phyloP scores from a whole-genome alignment of 768 basidiomycete genomes.

The Boletus reticuloceps region DNA sequence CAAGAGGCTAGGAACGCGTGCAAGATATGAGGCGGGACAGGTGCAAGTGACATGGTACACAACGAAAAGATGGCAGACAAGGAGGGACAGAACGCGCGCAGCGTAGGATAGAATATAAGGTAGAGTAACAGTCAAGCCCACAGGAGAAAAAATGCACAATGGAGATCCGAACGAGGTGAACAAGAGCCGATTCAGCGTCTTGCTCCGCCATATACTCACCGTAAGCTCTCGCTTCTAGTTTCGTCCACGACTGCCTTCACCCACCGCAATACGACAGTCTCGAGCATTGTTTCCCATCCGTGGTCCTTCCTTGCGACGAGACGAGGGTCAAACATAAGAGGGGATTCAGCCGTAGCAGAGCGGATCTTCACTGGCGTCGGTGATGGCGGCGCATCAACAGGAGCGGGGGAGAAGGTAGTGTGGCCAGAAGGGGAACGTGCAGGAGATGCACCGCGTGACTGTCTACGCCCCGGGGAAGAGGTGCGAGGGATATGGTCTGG shows the following conservation, averaged over 20 bases:
- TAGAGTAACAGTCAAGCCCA: slow-evolving; percentile 10
- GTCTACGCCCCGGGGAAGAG: slow-evolving; percentile 17
- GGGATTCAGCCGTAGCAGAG: slow-evolving; percentile 42
- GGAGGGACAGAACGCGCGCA: background rate
- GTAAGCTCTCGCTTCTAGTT: slow-evolving; percentile 40
- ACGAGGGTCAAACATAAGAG: slow-evolving; percentile 68
- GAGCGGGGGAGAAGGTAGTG: background rate
- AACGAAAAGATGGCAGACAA: background rate
- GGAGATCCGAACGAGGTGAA: background rate
- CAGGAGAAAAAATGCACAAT: slow-evolving; percentile 6
- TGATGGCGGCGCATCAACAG: slow-evolving; percentile 23
- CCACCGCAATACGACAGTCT: slow-evolving; percentile 62
- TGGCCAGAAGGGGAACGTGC: slow-evolving; percentile 18
- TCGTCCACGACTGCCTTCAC: slow-evolving; percentile 67
- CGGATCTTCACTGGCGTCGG: slow-evolving; percentile 34
- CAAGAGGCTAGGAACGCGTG: background rate
- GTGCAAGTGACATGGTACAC: background rate
- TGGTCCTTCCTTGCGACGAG: slow-evolving; percentile 69
- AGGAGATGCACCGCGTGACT: slow-evolving; percentile 23
- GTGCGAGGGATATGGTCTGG: slow-evolving; percentile 26
- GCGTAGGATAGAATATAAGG: slow-evolving; percentile 9
- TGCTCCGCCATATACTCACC: slow-evolving; percentile 9
- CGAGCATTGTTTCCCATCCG: slow-evolving; percentile 83
- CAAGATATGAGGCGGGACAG: slow-evolving; percentile 1
- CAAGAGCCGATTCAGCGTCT: background rate